A percentile compares a stretch with the other conserved stretches of the same genome.
Evolutionary conservation across 164 flowering plant species (phyloP).

Genomic region (Aristolochia californica): DNA sequence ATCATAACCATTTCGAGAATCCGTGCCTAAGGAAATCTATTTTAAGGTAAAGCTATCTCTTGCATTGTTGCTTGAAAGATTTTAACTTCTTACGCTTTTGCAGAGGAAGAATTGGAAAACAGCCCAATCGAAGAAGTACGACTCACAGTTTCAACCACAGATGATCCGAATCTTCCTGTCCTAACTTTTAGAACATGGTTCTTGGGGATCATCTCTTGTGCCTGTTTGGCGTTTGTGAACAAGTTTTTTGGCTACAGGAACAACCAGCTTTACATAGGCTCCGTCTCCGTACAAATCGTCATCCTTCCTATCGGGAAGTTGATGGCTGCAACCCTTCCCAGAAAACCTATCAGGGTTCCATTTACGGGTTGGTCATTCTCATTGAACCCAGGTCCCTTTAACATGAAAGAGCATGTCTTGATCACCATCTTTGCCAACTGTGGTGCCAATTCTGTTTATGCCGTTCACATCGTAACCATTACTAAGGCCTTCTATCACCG

Average conservation of each 20-base stretch:
- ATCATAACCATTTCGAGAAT: no score
- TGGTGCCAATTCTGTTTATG: constrained; percentile 2
- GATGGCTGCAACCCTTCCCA: constrained; percentile 8
- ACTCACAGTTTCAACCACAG: constrained; percentile 10
- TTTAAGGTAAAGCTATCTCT: no score
- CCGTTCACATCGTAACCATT: constrained; percentile 3
- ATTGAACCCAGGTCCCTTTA: constrained; percentile 12
- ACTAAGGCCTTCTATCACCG: constrained; percentile 4
- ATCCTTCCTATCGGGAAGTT: constrained; percentile 7
- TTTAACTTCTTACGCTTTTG: no score
- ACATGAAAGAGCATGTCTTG: constrained; percentile 13
- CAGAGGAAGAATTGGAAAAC: constrained; percentile 1
- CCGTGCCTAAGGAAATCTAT: no score
- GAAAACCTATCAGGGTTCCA: neutral
- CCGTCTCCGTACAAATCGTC: constrained; percentile 8
- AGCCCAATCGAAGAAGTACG: constrained; percentile 12
- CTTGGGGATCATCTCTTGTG: constrained; percentile 7
- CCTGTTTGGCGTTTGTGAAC: constrained; percentile 3
- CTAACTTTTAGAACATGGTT: constrained; percentile 15
- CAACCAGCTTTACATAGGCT: neutral
- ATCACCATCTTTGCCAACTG: constrained; percentile 11
- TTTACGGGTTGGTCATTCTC: constrained; percentile 4
- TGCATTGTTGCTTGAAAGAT: no score
- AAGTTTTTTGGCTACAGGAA: constrained; percentile 6
- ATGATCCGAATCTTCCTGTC: constrained; percentile 9